Percentiles rank a stretch among this genome's conserved stretches.
Conservation (phyloP, 345 rosid genomes). For the Alliaria petiolata region DNA sequence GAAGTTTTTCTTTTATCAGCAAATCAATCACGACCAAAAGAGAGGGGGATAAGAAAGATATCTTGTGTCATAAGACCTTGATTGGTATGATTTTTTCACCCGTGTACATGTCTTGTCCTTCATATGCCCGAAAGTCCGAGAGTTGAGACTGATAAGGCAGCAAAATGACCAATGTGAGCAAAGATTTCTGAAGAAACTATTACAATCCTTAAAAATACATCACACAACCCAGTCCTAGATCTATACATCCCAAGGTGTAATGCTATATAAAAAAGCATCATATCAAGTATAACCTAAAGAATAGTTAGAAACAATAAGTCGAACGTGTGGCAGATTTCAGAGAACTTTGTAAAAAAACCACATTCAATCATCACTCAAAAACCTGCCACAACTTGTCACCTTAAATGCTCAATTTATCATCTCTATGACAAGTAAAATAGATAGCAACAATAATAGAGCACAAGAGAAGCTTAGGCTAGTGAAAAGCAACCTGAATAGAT, state of each 20-base stretch:
- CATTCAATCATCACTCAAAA: too few species aligned
- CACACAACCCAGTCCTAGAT: constrained; percentile 10
- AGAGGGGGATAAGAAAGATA: background rate
- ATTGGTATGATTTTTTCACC: constrained; percentile 94
- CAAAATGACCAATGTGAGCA: background rate
- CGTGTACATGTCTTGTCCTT: constrained; percentile 90
- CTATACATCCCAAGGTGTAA: background rate
- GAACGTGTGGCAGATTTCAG: background rate
- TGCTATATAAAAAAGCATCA: background rate
- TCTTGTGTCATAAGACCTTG: constrained; percentile 49
- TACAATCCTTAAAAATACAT: constrained; percentile 2
- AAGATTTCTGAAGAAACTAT: background rate
- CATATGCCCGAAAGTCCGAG: constrained; percentile 74
- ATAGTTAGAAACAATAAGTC: background rate
- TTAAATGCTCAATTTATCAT: background rate
- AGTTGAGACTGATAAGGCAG: constrained; percentile 62
- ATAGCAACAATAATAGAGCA: background rate
- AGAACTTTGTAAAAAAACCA: too few species aligned
- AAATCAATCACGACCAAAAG: background rate
- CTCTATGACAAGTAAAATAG: background rate
- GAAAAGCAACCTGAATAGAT: constrained; percentile 70
- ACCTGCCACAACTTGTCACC: too few species aligned
- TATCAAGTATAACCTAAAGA: background rate
- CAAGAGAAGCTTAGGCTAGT: background rate
- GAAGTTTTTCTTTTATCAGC: background rate